Base-by-base conservation (phyloP, 768 basidiomycete genomes). In the Amyloporia xantha region DNA sequence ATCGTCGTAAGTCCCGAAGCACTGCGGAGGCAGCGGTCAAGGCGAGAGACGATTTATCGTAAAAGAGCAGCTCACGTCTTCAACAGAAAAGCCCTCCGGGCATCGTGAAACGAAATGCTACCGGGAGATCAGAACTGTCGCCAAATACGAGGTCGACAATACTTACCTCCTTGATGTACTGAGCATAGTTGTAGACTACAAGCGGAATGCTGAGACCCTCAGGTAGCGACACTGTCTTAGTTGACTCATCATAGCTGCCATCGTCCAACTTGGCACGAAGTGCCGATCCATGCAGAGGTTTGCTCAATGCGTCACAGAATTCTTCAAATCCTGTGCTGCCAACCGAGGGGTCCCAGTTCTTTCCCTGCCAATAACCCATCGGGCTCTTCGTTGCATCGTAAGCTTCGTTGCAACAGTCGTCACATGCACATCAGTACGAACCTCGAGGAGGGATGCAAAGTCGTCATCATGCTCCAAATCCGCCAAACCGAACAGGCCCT, bases 1-100 rank as follows among this genome's bases (percentile, higher is more conserved):
- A 54, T 85, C 85, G 50, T 94, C 71, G 53, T 74, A 83, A 0
- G 91, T 88, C 4, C 92, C 91, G 58, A 94, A 96, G 67, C 94
- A 97, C 82, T 92, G 53, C 9, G n/a, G n/a, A n/a, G n/a, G n/a
- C n/a, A n/a, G n/a, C n/a, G n/a, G n/a, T n/a, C n/a, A 33, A 15
- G 30, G 15, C 15, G 30, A 33, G 9, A 33, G 30, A 33, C 15
- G 15, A 33, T 7, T 33, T 15, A 33, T 33, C 3, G 2, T 24
- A 36, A 4, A 44, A 33, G 30, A 33, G 9, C 12, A 23, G 54
- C 71, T 57, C 20, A 80, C 81, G 55, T 79, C 72, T 51, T 82
- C 80, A 6, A 76, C 68, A 3, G 70, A 68, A 48, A 44, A 50
- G 1, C 67, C 75, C 5, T 70, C 62, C 0, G 83, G 72, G 54